Percentiles rank a stretch among this genome's conserved stretches.
Evolutionary conservation across 2,329 filamentous ascomycete genomes (phyloP).

Genomic region (Colletotrichum euphorbiae): DNA sequence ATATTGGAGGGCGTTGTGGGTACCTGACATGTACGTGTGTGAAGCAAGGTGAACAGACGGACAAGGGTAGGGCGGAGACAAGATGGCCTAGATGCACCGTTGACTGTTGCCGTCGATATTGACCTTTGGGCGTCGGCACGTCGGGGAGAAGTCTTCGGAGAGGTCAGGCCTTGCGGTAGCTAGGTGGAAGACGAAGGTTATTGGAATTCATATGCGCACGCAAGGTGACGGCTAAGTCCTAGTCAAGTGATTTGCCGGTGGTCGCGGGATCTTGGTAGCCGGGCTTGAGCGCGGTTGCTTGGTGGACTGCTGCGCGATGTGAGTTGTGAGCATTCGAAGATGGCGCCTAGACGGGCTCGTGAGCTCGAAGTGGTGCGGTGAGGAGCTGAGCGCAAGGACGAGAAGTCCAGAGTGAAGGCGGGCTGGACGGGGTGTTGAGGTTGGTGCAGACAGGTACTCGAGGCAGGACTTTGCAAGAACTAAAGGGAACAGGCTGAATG

Average conservation of each 20-base stretch:
- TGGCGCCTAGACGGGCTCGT: slow-evolving; percentile 1
- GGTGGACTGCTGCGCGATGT: slow-evolving; percentile 17
- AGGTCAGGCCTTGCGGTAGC: slow-evolving; percentile 1
- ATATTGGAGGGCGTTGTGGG: slow-evolving; percentile 39
- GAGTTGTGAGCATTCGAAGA: slow-evolving; percentile 27
- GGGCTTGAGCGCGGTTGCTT: slow-evolving; percentile 8
- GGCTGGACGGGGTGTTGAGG: slow-evolving; percentile 1
- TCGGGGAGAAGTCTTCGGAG: background rate
- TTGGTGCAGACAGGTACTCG: slow-evolving; percentile 8
- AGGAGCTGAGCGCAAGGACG: slow-evolving; percentile 9
- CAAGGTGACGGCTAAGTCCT: background rate
- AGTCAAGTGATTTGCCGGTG: slow-evolving; percentile 1
- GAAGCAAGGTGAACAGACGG: slow-evolving; percentile 32
- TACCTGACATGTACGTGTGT: slow-evolving; percentile 33
- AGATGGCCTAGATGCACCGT: slow-evolving; percentile 31
- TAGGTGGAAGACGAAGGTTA: slow-evolving; percentile 1
- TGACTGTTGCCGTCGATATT: slow-evolving; percentile 17
- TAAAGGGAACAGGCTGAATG: slow-evolving; percentile 22
- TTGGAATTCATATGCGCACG: slow-evolving; percentile 22
- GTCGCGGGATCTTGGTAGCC: background rate
- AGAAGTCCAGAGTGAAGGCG: background rate
- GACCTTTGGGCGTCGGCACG: slow-evolving; percentile 11
- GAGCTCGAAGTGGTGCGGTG: background rate
- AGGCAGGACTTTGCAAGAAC: slow-evolving; percentile 15
- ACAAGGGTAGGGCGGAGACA: slow-evolving; percentile 33